Percentiles rank a stretch among this genome's conserved stretches.
These are phyloP conservation scores for Fusarium redolens DNA, from an alignment of 2,329 filamentous ascomycete genomes.

Conservation along the genomic window DNA sequence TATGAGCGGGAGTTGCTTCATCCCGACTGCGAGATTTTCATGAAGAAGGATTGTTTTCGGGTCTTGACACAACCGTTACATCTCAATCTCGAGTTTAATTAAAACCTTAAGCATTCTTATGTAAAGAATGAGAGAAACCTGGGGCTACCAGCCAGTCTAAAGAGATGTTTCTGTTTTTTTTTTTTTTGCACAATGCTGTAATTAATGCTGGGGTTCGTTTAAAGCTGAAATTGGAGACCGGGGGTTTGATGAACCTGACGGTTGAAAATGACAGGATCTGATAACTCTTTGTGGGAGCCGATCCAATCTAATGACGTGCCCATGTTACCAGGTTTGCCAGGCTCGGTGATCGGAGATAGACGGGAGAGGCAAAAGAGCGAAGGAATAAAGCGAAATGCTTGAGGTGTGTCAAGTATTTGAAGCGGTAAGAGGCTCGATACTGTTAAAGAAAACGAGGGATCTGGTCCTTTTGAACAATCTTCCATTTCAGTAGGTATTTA, in stretches of 20 bases:
- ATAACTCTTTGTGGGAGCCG: conserved; percentile 19
- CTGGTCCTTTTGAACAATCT: background rate
- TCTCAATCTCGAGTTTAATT: background rate
- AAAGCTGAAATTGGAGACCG: background rate
- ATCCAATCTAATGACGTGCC: conserved; percentile 29
- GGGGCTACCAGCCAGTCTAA: background rate
- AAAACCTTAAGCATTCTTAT: background rate
- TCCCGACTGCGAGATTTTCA: background rate
- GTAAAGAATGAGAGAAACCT: background rate
- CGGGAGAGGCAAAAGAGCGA: conserved; percentile 31
- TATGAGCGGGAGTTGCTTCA: background rate
- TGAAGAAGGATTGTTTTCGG: background rate
- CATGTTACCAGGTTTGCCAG: background rate
- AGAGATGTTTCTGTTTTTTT: background rate
- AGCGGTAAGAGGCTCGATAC: background rate
- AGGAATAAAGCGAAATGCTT: conserved; percentile 21
- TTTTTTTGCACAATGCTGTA: background rate
- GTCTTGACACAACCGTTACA: background rate
- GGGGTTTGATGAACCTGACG: conserved; percentile 6
- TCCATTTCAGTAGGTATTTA: background rate
- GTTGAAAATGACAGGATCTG: conserved; percentile 19
- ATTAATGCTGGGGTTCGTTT: background rate
- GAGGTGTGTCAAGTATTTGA: conserved; percentile 8
- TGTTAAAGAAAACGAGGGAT: background rate
- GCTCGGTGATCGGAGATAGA: conserved; percentile 35